These are phyloP conservation scores for Aureobasidium lini DNA, from an alignment of 2,329 filamentous ascomycete genomes.

Conservation along the genomic window DNA sequence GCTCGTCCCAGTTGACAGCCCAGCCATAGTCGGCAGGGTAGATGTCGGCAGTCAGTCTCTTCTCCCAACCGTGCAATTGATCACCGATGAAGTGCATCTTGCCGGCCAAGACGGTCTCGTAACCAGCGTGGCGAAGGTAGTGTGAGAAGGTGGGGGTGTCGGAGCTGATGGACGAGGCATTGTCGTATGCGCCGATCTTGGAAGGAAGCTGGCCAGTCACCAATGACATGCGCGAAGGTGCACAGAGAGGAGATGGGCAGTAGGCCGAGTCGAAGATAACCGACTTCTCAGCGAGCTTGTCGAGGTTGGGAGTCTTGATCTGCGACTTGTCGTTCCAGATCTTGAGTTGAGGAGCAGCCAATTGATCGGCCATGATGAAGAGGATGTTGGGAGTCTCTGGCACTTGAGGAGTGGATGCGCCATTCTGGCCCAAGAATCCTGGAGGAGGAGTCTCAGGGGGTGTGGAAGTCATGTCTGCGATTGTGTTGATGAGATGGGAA, in stretches of 20 bases:
- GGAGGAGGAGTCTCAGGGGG: conserved; percentile 31
- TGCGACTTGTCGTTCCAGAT: conserved; percentile 84
- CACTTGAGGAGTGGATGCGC: conserved; percentile 32
- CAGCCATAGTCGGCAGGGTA: conserved; percentile 92
- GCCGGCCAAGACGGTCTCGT: conserved; percentile 82
- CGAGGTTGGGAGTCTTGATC: conserved; percentile 87
- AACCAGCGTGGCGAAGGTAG: conserved; percentile 75
- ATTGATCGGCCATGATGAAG: conserved; percentile 96
- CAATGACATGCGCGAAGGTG: conserved; percentile 88
- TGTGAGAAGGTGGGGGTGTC: conserved; percentile 89
- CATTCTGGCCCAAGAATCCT: conserved; percentile 31
- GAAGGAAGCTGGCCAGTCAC: conserved; percentile 86
- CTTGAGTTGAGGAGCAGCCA: conserved; percentile 82
- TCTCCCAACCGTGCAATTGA: conserved; percentile 89
- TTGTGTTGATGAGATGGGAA: neutral
- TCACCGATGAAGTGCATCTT: conserved; percentile 99
- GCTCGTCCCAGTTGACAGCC: conserved; percentile 93
- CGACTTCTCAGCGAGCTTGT: conserved; percentile 69
- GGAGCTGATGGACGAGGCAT: conserved; percentile 74
- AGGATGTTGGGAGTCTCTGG: conserved; percentile 62
- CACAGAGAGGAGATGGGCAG: conserved; percentile 87
- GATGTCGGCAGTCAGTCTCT: conserved; percentile 87
- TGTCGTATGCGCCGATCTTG: conserved; percentile 88
- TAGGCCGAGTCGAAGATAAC: conserved; percentile 93
- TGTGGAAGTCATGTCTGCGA: conserved; percentile 18